These are phyloP conservation scores for Clavispora santaluciae DNA, from an alignment of 805 yeast species.

Conservation along the genomic window DNA sequence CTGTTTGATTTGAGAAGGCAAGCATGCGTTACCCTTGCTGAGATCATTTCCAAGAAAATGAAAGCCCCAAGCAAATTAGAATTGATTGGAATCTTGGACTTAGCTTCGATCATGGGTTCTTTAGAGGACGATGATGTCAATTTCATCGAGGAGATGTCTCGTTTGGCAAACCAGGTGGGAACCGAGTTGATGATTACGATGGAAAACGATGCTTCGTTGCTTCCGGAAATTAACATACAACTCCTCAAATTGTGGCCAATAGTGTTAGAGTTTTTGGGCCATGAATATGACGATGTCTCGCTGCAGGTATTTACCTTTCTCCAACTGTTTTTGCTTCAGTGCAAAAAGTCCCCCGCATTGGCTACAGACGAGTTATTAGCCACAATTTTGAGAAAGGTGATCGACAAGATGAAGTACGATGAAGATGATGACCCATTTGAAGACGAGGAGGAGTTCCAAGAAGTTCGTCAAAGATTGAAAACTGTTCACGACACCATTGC, in stretches of 20 bases:
- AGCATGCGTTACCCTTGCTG: constrained; percentile 55
- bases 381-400: constrained; percentile 61
- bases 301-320: constrained; percentile 78
- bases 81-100: constrained; percentile 61
- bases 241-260: constrained; percentile 67
- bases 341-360: constrained; percentile 50
- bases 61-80: constrained; percentile 65
- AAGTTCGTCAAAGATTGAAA: constrained; percentile 69
- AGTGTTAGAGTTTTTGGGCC: constrained; percentile 62
- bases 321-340: constrained; percentile 63
- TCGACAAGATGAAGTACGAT: constrained; percentile 76
- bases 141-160: constrained; percentile 72
- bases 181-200: constrained; percentile 67
- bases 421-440: constrained; percentile 60
- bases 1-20: constrained; percentile 46
- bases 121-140: constrained; percentile 49
- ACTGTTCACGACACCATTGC: constrained; percentile 80
- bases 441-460: constrained; percentile 71
- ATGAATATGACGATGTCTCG: constrained; percentile 87
- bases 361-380: constrained; percentile 48
- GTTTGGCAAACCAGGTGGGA: constrained; percentile 68
- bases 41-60: constrained; percentile 75
- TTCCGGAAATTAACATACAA: constrained; percentile 32
- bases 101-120: constrained; percentile 49
- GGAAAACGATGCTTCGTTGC: constrained; percentile 42